Percentiles rank a stretch among this genome's conserved stretches.
phyloP scores from a whole-genome alignment of 2,329 filamentous ascomycete genomes.

The Calonectria multiphialidica region DNA sequence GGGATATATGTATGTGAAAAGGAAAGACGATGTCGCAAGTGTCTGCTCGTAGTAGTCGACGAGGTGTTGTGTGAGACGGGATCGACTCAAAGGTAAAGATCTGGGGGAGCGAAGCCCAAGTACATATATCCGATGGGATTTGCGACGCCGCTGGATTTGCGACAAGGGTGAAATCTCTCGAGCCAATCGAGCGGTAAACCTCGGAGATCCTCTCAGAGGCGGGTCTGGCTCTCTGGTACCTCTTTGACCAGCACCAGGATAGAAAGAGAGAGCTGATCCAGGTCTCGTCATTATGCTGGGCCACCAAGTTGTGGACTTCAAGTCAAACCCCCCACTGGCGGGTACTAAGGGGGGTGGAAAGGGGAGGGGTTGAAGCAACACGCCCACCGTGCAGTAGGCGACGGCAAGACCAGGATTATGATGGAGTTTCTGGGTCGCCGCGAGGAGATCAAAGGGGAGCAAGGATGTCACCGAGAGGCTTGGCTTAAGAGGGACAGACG shows the following conservation, averaged over 20 bases:
- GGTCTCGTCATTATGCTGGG: slow-evolving; percentile 44
- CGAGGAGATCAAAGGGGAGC: slow-evolving; percentile 44
- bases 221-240: slow-evolving; percentile 37
- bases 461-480: slow-evolving; percentile 37
- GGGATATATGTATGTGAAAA: slow-evolving; percentile 36
- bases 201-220: slow-evolving; percentile 45
- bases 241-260: slow-evolving; percentile 41
- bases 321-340: slow-evolving; percentile 36
- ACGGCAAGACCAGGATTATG: slow-evolving; percentile 33
- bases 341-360: slow-evolving; percentile 30
- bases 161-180: slow-evolving; percentile 44
- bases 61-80: slow-evolving; percentile 40
- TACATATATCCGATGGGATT: slow-evolving; percentile 44
- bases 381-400: slow-evolving; percentile 29
- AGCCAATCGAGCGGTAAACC: slow-evolving; percentile 49
- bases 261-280: slow-evolving; percentile 41
- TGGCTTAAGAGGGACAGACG: slow-evolving; percentile 28
- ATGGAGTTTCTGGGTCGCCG: slow-evolving; percentile 38
- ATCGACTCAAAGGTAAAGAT: slow-evolving; percentile 38
- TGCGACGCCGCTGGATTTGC: slow-evolving; percentile 41
- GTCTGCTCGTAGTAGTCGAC: slow-evolving; percentile 29
- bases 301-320: slow-evolving; percentile 33
- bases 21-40: slow-evolving; percentile 28
- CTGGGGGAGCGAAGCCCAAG: slow-evolving; percentile 41
- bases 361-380: background rate